Conservation (phyloP, 2,329 filamentous ascomycete species). For the Exophiala oligosperma region DNA sequence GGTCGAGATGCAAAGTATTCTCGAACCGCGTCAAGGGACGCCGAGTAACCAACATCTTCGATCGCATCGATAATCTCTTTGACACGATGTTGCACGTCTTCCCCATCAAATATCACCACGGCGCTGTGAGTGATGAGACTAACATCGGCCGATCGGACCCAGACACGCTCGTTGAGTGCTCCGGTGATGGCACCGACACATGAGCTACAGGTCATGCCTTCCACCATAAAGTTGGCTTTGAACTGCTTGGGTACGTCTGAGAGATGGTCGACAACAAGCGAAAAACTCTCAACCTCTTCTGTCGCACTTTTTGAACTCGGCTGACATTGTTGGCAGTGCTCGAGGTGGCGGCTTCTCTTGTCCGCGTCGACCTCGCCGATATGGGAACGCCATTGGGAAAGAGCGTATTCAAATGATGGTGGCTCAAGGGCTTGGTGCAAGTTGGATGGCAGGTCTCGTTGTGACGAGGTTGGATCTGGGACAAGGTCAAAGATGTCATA, state of each 20-base stretch:
- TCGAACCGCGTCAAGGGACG: constrained; percentile 39
- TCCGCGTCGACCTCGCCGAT: constrained; percentile 3
- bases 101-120: constrained; percentile 52
- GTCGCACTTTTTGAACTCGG: neutral
- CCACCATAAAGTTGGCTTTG: constrained; percentile 40
- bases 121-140: constrained; percentile 69
- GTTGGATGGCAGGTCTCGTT: neutral
- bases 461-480: constrained; percentile 33
- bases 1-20: neutral
- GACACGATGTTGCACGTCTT: constrained; percentile 46
- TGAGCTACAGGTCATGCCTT: constrained; percentile 72
- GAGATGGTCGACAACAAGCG: constrained; percentile 5
- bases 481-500: constrained; percentile 46
- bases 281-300: constrained; percentile 2
- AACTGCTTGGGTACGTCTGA: constrained; percentile 2
- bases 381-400: constrained; percentile 8
- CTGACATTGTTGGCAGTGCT: constrained; percentile 1
- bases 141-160: constrained; percentile 59
- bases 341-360: constrained; percentile 5
- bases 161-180: constrained; percentile 58
- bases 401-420: constrained; percentile 1
- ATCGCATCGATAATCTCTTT: constrained; percentile 48
- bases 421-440: constrained; percentile 5
- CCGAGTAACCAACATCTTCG: constrained; percentile 50
- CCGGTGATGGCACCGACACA: constrained; percentile 66